Percentiles rank a stretch among this genome's conserved stretches.
Conservation (phyloP, 1,284 basidiomycete genomes). For the Fomitopsis pinicola region DNA sequence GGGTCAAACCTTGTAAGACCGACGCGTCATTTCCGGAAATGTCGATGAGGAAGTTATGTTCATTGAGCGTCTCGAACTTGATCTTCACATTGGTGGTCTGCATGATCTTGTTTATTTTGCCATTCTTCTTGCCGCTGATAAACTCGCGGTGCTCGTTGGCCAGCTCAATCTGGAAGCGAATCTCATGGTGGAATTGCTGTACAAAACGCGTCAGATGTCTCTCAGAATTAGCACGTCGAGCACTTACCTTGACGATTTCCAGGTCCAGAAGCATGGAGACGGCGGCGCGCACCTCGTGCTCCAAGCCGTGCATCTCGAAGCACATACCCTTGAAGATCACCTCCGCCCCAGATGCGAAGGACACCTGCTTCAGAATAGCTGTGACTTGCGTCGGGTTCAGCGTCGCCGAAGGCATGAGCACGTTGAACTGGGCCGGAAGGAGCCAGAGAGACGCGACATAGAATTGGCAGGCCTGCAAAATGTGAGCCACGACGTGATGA, state of each 20-base stretch:
- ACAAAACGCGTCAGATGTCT: background rate
- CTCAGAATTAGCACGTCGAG: conserved; percentile 22
- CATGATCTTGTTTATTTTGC: conserved; percentile 99
- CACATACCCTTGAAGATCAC: conserved; percentile 97
- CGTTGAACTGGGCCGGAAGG: conserved; percentile 90
- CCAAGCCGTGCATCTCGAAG: conserved; percentile 97
- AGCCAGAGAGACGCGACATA: conserved; percentile 97
- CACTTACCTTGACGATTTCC: conserved; percentile 81
- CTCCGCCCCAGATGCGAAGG: conserved; percentile 86
- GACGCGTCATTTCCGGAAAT: conserved; percentile 80
- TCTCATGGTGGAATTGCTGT: conserved; percentile 87
- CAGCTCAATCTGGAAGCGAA: conserved; percentile 97
- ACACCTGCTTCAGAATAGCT: conserved; percentile 83
- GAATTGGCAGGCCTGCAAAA: conserved; percentile 84
- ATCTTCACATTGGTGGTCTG: conserved; percentile 95
- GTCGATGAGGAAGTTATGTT: conserved; percentile 98
- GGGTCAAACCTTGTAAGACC: conserved; percentile 83
- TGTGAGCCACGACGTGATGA: background rate
- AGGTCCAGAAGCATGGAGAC: conserved; percentile 86
- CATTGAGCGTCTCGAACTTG: conserved; percentile 99
- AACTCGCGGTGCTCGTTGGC: conserved; percentile 98
- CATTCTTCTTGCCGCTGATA: conserved; percentile 97
- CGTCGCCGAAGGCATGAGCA: conserved; percentile 77
- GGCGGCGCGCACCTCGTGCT: conserved; percentile 86
- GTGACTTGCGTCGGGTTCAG: conserved; percentile 85